Conservation (phyloP, 1,139 yeast genomes). For the Kodamaea derodonti region DNA sequence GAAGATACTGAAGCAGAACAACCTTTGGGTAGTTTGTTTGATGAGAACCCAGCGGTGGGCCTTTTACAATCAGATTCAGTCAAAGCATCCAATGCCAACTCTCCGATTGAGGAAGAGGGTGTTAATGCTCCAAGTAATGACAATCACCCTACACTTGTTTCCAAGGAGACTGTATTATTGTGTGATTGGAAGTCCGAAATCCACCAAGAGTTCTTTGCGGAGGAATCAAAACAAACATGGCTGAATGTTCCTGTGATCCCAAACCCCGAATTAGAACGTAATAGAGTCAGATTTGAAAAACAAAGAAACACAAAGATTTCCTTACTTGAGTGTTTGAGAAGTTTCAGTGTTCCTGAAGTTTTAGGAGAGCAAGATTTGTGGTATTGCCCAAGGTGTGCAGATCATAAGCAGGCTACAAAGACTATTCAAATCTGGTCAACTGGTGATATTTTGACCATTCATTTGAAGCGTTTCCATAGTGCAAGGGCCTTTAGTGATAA, state of each 20-base stretch:
- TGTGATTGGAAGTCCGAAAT: conserved; percentile 65
- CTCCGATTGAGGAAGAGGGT: conserved; percentile 16
- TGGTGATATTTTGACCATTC: conserved; percentile 87
- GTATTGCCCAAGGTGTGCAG: conserved; percentile 90
- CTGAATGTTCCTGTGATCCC: conserved; percentile 44
- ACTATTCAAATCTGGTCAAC: conserved; percentile 88
- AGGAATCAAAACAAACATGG: conserved; percentile 51
- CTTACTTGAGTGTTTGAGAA: conserved; percentile 68
- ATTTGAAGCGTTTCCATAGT: conserved; percentile 85
- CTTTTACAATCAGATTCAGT: conserved; percentile 18
- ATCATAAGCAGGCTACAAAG: conserved; percentile 87
- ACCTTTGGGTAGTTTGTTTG: conserved; percentile 22
- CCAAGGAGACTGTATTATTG: conserved; percentile 49
- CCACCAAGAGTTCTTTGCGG: conserved; percentile 49
- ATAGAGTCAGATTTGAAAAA: conserved; percentile 34
- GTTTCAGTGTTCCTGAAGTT: conserved; percentile 80
- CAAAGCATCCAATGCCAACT: conserved; percentile 21
- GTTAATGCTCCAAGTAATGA: neutral
- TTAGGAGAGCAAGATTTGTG: conserved; percentile 88
- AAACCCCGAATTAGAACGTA: conserved; percentile 51
- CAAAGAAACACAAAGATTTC: conserved; percentile 51
- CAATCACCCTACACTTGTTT: conserved; percentile 23
- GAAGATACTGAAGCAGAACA: conserved; percentile 18
- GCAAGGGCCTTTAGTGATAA: conserved; percentile 86
- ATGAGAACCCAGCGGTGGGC: conserved; percentile 11